phyloP scores from a whole-genome alignment of 2,329 filamentous ascomycete species.

The Hymenoscyphus occultus region DNA sequence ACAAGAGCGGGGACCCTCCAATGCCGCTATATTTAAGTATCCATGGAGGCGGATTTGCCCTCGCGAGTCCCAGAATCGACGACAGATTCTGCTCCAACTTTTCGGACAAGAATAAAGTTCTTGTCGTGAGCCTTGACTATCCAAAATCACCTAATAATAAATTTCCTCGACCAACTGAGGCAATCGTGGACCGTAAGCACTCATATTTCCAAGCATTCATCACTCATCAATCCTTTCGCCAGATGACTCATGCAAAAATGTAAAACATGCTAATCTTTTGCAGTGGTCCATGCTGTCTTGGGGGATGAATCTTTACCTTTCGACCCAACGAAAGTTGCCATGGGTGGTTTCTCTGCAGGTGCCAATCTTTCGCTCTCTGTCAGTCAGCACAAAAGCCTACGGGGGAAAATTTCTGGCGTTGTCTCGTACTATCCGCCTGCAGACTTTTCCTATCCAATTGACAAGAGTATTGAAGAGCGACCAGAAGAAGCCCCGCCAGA shows the following conservation, averaged over 20 bases:
- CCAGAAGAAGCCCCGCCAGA: slow-evolving; percentile 21
- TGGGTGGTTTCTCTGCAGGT: slow-evolving; percentile 52
- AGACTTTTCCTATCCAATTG: slow-evolving; percentile 37
- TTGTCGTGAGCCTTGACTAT: slow-evolving; percentile 50
- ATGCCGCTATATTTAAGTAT: slow-evolving; percentile 47
- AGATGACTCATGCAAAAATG: no score
- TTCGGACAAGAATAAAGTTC: slow-evolving; percentile 39
- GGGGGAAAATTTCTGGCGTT: slow-evolving; percentile 36
- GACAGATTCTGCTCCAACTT: slow-evolving; percentile 48
- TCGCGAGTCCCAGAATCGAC: slow-evolving; percentile 44
- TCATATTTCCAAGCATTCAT: no score
- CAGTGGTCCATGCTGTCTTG: slow-evolving; percentile 42
- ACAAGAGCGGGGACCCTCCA: slow-evolving; percentile 21
- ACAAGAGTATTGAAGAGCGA: slow-evolving; percentile 20
- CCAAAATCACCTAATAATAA: slow-evolving; percentile 44
- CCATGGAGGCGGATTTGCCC: slow-evolving; percentile 51
- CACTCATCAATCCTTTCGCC: no score
- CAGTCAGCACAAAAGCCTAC: slow-evolving; percentile 40
- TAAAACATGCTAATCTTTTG: no score
- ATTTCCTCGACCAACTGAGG: slow-evolving; percentile 46
- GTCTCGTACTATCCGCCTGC: slow-evolving; percentile 45
- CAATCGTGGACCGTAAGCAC: slow-evolving; percentile 40
- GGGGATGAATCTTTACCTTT: slow-evolving; percentile 45
- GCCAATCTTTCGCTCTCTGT: slow-evolving; percentile 47
- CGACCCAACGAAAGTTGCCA: slow-evolving; percentile 41